Evolutionary conservation across 106 monocot genomes (phyloP), one percentile per base, ranked within the genome.

Genomic region (Xerophyta viscosa): DNA sequence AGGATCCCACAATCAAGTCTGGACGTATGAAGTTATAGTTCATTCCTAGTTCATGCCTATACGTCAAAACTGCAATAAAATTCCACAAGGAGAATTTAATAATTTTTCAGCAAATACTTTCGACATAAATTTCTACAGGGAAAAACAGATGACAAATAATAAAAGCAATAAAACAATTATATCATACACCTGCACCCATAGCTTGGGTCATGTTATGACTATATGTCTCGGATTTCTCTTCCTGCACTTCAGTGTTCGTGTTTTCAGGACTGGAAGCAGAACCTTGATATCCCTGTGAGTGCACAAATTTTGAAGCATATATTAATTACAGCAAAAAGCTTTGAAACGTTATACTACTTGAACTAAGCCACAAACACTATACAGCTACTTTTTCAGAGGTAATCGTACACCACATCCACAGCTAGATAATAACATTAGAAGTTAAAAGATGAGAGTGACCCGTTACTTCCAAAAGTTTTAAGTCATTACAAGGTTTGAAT

Each of bases 1-100:
- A 98, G 30, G 89, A 98, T 24, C 96, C 96, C 56, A 90, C 90
- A 66, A 98, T 90, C 76, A 98, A 76, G 48, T 90, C 82, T 20
- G 96, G 89, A 56, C 27, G 73, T 57, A 98, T 86, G 37, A 90
- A 89, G 66, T 86, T 80, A 61, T 90, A 98, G 69, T 86, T 98
- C 89, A 98, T 83, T 21, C 96, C 96, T 25, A 98, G 69, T 51
- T 90, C 96, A 67, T 98, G 96, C 58, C 69, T 70, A 64, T 98
- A 98, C 48, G 90, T 98, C 74, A 98, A 69, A 10, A 65, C 96
- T 98, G 72, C 21, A 58, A 41, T 17, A 71, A 46, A 1, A 11
- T 46, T 46, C 39, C 39, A 39, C 15, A 39, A 39, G 39, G 39
- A 39, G 6, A 39, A 15, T 8, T 39, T 10, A 39, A 7, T 3